phyloP scores from a whole-genome alignment of 768 basidiomycete species.

The Pholiota conissans region DNA sequence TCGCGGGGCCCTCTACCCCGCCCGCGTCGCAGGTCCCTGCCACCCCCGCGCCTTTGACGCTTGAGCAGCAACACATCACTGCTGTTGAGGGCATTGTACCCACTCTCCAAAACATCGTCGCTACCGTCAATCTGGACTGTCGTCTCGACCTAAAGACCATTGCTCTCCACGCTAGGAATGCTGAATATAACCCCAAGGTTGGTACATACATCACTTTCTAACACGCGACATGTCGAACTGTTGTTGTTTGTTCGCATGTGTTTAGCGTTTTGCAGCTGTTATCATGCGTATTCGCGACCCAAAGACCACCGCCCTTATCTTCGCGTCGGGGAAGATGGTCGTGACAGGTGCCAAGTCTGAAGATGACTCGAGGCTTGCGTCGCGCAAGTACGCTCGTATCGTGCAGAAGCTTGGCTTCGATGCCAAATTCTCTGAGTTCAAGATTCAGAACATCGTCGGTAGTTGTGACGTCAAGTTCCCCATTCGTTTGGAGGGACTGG shows the following conservation, averaged over 20 bases:
- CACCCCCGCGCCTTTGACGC: slow-evolving; percentile 73
- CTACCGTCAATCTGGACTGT: slow-evolving; percentile 97
- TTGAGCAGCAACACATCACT: slow-evolving; percentile 93
- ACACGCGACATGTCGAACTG: slow-evolving; percentile 59
- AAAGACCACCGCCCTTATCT: slow-evolving; percentile 99
- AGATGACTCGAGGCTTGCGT: slow-evolving; percentile 95
- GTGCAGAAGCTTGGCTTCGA: slow-evolving; percentile 99
- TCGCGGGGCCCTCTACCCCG: slow-evolving; percentile 62
- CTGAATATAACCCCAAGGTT: slow-evolving; percentile 99
- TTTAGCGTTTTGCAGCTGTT: slow-evolving; percentile 99
- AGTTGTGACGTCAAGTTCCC: slow-evolving; percentile 99
- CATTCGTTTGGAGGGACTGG: slow-evolving; percentile 94
- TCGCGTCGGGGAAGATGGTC: slow-evolving; percentile 99
- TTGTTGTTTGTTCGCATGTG: slow-evolving; percentile 52
- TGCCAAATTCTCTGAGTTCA: slow-evolving; percentile 99
- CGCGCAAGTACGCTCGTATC: slow-evolving; percentile 98
- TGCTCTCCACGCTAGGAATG: slow-evolving; percentile 95
- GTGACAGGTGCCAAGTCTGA: slow-evolving; percentile 99
- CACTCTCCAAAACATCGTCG: slow-evolving; percentile 99
- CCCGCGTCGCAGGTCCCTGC: slow-evolving; percentile 55
- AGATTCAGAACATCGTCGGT: slow-evolving; percentile 99
- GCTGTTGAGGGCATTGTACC: slow-evolving; percentile 98
- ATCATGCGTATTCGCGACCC: slow-evolving; percentile 99
- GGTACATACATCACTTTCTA: slow-evolving; percentile 50
- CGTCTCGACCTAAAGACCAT: slow-evolving; percentile 98